Conservation (phyloP, 176 grass and related monocot species). For the Phoenix dactylifera region DNA sequence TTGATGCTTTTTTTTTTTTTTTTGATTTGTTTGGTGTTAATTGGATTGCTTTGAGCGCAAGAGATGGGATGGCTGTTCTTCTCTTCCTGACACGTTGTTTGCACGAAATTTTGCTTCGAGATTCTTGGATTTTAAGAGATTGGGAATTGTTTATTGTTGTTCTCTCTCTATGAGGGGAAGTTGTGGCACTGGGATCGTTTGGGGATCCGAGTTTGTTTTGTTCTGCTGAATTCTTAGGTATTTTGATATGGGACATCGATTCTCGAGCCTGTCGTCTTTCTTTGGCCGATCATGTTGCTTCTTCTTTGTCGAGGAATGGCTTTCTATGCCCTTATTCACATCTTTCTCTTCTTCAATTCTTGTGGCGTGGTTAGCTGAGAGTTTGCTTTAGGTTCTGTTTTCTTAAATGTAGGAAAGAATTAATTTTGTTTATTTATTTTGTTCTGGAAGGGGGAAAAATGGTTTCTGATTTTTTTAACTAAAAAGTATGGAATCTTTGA, state of each 20-base stretch:
- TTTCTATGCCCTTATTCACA: too few relatives aligned
- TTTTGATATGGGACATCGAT: neutral
- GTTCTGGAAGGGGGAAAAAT: neutral
- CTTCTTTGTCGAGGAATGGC: neutral
- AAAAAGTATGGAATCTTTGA: slow-evolving; percentile 53
- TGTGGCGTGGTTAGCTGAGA: too few relatives aligned
- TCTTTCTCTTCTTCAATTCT: too few relatives aligned
- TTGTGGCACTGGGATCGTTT: neutral
- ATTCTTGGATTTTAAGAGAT: too few relatives aligned
- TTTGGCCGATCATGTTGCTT: neutral
- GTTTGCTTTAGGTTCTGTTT: too few relatives aligned
- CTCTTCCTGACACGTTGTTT: neutral
- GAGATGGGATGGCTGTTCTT: neutral
- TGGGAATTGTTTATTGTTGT: too few relatives aligned
- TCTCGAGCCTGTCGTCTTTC: neutral
- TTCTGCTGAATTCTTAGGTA: neutral
- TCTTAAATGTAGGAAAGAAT: too few relatives aligned
- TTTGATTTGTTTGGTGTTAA: too few relatives aligned
- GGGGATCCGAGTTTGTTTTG: neutral
- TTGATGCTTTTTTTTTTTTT: neutral
- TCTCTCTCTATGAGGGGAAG: too few relatives aligned
- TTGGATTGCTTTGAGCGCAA: too few relatives aligned
- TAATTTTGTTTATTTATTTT: neutral
- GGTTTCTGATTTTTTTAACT: slow-evolving; percentile 33
- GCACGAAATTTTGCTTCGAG: neutral